A percentile compares a stretch with the other conserved stretches of the same genome.
These are phyloP conservation scores for Plasmopara muralis DNA, from an alignment of 352 stramenopile genomes.

Conservation along the genomic window DNA sequence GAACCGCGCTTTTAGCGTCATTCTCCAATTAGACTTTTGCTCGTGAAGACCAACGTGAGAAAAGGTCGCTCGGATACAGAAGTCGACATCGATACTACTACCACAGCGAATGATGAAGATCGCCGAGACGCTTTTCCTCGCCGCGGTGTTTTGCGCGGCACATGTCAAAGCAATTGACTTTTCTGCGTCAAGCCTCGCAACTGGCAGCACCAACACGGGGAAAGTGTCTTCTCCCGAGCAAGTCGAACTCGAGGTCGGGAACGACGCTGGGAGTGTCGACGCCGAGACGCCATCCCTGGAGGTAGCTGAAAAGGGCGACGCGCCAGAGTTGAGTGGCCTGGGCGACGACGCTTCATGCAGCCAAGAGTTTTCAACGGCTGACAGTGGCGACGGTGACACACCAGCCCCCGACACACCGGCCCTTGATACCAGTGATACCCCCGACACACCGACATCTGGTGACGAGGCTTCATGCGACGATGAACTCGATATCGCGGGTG, in stretches of 20 bases:
- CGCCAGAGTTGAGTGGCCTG: background rate
- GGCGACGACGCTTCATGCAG: conserved; percentile 13
- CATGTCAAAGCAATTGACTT: conserved; percentile 56
- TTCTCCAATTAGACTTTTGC: conserved; percentile 31
- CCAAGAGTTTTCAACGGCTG: conserved; percentile 16
- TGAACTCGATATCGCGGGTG: conserved; percentile 5
- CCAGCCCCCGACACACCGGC: background rate
- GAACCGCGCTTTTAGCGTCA: conserved; percentile 10
- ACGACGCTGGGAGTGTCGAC: conserved; percentile 17
- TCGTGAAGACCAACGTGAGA: conserved; percentile 7
- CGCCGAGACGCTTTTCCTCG: conserved; percentile 40
- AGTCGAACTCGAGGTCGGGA: background rate
- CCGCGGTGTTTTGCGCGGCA: conserved; percentile 43
- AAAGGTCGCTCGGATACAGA: background rate
- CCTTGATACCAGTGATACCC: background rate
- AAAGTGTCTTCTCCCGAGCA: conserved; percentile 16
- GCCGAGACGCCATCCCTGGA: background rate
- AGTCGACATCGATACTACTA: background rate
- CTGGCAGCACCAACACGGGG: conserved; percentile 9
- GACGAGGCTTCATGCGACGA: background rate
- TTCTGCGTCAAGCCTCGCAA: conserved; percentile 9
- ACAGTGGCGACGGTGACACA: background rate
- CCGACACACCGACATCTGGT: background rate
- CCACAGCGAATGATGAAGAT: conserved; percentile 30
- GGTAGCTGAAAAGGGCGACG: background rate